Conservation (phyloP, 768 basidiomycete species). For the Boletellus ananiceps region DNA sequence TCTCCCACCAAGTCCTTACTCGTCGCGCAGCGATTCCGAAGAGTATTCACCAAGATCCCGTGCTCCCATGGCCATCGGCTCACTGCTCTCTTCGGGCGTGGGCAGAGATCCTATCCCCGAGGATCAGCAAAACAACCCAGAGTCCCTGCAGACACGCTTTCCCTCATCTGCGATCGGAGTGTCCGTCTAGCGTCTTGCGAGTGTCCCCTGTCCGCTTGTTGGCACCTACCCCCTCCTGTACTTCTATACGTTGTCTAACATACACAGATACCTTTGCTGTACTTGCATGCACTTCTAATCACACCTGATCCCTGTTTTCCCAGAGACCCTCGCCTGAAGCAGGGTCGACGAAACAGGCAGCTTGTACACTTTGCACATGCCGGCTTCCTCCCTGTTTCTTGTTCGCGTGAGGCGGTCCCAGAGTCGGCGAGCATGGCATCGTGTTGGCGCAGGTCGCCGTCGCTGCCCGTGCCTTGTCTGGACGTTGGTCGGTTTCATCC, state of each 20-base stretch:
- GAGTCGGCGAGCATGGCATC: too few relatives aligned
- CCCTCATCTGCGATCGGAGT: constrained; percentile 19
- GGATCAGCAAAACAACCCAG: constrained; percentile 21
- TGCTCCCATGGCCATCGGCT: constrained; percentile 77
- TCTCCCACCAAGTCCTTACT: constrained; percentile 70
- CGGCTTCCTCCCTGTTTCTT: constrained; percentile 3
- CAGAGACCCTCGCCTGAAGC: background rate
- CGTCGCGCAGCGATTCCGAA: constrained; percentile 62
- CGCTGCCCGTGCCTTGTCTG: constrained; percentile 15
- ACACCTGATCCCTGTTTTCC: background rate
- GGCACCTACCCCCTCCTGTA: constrained; percentile 16
- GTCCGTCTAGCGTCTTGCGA: constrained; percentile 11
- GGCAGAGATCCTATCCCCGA: constrained; percentile 26
- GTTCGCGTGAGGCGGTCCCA: constrained; percentile 2
- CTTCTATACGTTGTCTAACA: constrained; percentile 20
- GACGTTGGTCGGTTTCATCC: constrained; percentile 24
- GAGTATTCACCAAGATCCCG: constrained; percentile 69
- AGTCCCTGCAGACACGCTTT: constrained; percentile 17
- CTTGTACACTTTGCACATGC: constrained; percentile 7
- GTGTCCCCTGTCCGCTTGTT: constrained; percentile 11
- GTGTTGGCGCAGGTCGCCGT: background rate
- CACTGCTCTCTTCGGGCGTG: constrained; percentile 52
- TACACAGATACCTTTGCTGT: constrained; percentile 17
- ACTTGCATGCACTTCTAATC: constrained; percentile 20
- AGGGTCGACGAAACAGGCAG: constrained; percentile 13